These are phyloP conservation scores for Cyclotella distinguenda DNA, from an alignment of 108 stramenopile genomes.

Conservation along the genomic window DNA sequence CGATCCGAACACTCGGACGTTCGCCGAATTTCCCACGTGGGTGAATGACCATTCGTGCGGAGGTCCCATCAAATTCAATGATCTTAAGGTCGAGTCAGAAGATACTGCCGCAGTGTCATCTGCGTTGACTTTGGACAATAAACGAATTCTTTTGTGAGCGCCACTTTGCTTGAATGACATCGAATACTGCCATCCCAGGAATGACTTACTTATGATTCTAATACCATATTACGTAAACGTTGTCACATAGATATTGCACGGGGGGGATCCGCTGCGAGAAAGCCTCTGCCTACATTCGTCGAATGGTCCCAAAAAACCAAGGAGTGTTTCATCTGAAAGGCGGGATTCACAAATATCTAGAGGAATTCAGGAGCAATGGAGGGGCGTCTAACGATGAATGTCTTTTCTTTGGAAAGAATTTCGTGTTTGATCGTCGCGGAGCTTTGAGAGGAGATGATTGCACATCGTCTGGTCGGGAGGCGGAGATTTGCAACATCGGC, in stretches of 20 bases:
- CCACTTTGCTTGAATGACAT: constrained; percentile 1
- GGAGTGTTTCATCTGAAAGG: constrained; percentile 76
- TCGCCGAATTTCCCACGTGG: constrained; percentile 49
- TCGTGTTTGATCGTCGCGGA: constrained; percentile 77
- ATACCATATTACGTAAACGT: constrained; percentile 48
- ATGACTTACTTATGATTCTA: too few relatives aligned
- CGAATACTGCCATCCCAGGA: too few relatives aligned
- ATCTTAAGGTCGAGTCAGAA: background rate
- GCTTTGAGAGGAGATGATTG: constrained; percentile 27
- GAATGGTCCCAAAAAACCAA: constrained; percentile 49
- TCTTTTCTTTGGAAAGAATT: constrained; percentile 82
- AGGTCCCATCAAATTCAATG: background rate
- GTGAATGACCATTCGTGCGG: constrained; percentile 28
- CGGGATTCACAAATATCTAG: constrained; percentile 88
- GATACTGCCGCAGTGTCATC: constrained; percentile 8
- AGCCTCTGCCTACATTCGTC: constrained; percentile 77
- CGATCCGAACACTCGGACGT: constrained; percentile 51
- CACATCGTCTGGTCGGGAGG: constrained; percentile 8
- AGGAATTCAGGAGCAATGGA: constrained; percentile 51
- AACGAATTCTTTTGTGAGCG: constrained; percentile 26
- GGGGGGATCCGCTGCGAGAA: constrained; percentile 95
- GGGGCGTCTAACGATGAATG: constrained; percentile 21
- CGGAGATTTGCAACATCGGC: background rate
- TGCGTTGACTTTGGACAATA: constrained; percentile 19
- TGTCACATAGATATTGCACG: constrained; percentile 71